Base-by-base conservation (phyloP, 805 yeast species). In the Ogataea henricii region DNA sequence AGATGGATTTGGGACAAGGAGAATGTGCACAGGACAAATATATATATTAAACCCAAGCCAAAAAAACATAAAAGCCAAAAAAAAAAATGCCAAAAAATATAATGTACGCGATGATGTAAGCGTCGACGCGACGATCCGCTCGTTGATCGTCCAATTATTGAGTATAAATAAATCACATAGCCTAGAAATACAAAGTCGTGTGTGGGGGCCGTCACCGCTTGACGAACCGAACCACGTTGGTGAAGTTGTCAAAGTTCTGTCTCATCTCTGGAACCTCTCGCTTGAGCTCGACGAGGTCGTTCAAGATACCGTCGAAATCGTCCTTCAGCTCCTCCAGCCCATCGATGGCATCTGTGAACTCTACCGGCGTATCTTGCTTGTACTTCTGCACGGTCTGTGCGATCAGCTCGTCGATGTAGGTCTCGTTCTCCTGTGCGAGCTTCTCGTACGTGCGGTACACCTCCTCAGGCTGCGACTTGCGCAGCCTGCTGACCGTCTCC, bases 381-480 rank as follows among this genome's bases (percentile, higher is more conserved):
- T 53, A 44, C 40, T 17, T 54, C 26, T 37, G 52, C 17, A 39
- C 52, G 39, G 51, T 59, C 49, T 53, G 70, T 26, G 47, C 41
- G 9, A 56, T 33, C 8, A 50, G 17, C 16, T 45, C 30, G 41
- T 56, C 57, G 5, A 60, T 38, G 20, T 33, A 32, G 1, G 23
- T 29, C 40, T 49, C 57, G 44, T 56, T 58, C 9, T 37, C 43
- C 20, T 25, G 18, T 29, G 57, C 71, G 38, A 67, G 23, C 12
- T 40, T 61, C 39, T 68, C 66, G 53, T 73, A 78, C n/a, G 59
- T 61, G 9, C 56, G 55, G 29, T 60, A 70, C 6, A 77, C 68
- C 42, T 64, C 60, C 9, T 52, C 51, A 0, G 89, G 90, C 10
- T 77, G 69, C 16, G 72, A 72, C 42, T 79, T 71, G 42, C 94